Base-by-base conservation (phyloP, 768 basidiomycete species). In the Infundibulicybe gibba region DNA sequence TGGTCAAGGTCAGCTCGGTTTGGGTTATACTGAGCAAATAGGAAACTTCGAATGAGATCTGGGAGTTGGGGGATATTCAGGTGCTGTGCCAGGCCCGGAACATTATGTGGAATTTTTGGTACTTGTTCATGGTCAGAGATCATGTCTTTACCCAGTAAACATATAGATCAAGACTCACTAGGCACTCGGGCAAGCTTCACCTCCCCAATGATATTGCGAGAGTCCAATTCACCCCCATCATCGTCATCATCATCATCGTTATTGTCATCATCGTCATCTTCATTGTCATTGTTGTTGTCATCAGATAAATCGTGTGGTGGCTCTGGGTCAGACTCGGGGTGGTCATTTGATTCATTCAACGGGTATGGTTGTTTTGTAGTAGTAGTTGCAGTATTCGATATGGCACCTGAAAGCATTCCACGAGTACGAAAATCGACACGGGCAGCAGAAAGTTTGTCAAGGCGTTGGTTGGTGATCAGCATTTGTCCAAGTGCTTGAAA, bases 401-500 rank as follows among this genome's bases (percentile, higher is more conserved):
- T 15, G 33, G 33, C 33, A 15, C 33, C 15, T 34, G 33, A 34
- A 34, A 34, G 10, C 55, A 63, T 55, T 2, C 54, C 52, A 15
- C 48, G 44, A 1, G 38, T 35, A 2, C 11, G 32, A 20, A 58
- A 57, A 32, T 57, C 41, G 2, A 35, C 47, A 2, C 49, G 50
- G 5, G 54, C 47, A 5, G 58, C 60, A 2, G 51, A 48, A 1
- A 72, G 48, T 34, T 34, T n/a, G n/a, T n/a, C n/a, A n/a, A n/a
- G n/a, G n/a, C n/a, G n/a, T n/a, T n/a, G n/a, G n/a, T n/a, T n/a
- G 33, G 33, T 34, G 11, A 34, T 34, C 6, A 72, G 55, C 67
- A 71, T 72, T 40, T 71, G 68, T 0, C 51, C 54, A 3, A 72
- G 53, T 0, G 69, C 58, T 8, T 69, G 46, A 43, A 58, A 54